Evolutionary conservation across 345 rosid species (phyloP).

Genomic region (Rhodamnia argentea): DNA sequence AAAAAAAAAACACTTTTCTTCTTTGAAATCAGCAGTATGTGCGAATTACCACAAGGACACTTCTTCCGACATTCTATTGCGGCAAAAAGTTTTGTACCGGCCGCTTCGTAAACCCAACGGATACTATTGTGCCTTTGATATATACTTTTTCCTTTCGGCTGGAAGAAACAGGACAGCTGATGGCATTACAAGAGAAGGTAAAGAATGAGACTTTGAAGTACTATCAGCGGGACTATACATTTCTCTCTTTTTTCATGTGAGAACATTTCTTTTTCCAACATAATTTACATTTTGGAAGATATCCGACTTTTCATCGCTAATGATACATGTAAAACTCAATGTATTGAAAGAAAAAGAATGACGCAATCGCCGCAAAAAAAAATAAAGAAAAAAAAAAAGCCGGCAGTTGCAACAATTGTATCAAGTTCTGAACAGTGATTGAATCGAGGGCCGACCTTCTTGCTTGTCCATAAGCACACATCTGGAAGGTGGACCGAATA

Average conservation of each 20-base stretch:
- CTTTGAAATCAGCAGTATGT: not conserved
- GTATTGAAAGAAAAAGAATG: slow-evolving; percentile 1
- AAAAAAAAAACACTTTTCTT: no score
- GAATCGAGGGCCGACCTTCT: slow-evolving; percentile 59
- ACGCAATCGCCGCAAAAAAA: not conserved
- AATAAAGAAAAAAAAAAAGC: not conserved
- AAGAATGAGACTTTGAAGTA: not conserved
- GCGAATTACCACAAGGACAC: not conserved
- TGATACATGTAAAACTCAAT: not conserved
- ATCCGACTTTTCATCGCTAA: not conserved
- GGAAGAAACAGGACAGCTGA: not conserved
- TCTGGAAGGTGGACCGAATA: slow-evolving; percentile 92
- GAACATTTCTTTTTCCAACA: not conserved
- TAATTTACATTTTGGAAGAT: not conserved
- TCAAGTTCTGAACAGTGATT: slow-evolving; percentile 20
- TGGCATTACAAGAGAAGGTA: not conserved
- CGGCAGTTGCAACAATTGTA: not conserved
- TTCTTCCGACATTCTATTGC: not conserved
- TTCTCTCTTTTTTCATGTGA: not conserved
- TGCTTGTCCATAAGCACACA: slow-evolving; percentile 43
- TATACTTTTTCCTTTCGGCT: not conserved
- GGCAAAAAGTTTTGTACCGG: not conserved
- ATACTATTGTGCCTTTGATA: not conserved
- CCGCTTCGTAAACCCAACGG: not conserved
- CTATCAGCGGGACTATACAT: not conserved